These are phyloP conservation scores for Saccharomycopsis crataegensis DNA, from an alignment of 1,139 yeast genomes.

Conservation along the genomic window DNA sequence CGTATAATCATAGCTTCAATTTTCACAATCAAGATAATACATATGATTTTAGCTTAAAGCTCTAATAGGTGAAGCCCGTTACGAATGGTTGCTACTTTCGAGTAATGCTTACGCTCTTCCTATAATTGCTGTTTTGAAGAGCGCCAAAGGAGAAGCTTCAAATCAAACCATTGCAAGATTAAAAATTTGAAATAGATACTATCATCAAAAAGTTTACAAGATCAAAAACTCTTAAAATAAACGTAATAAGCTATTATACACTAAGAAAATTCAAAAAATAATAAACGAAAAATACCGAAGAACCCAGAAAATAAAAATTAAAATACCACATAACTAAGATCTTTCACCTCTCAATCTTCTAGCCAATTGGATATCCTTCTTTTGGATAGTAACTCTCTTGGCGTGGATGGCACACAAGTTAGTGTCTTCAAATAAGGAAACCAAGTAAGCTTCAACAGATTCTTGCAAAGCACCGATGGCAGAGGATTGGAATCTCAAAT, in stretches of 20 bases:
- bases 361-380: constrained; percentile 87
- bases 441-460: constrained; percentile 84
- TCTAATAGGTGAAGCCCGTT: too few relatives aligned
- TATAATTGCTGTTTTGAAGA: too few relatives aligned
- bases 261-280: background rate
- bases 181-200: background rate
- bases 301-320: background rate
- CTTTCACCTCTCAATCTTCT: constrained; percentile 90
- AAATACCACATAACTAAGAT: constrained; percentile 33
- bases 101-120: too few relatives aligned
- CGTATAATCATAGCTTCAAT: too few relatives aligned
- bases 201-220: background rate
- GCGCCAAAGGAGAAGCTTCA: background rate
- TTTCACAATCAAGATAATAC: too few relatives aligned
- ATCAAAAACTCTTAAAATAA: background rate
- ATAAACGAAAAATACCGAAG: constrained; percentile 1
- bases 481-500: constrained; percentile 82
- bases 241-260: background rate
- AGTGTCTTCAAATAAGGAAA: constrained; percentile 72
- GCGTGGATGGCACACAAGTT: constrained; percentile 90
- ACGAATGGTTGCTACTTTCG: too few relatives aligned
- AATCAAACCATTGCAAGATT: background rate
- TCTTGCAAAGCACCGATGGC: constrained; percentile 90
- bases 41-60: too few relatives aligned
- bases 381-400: constrained; percentile 88